Evolutionary conservation across 2,329 filamentous ascomycete genomes (phyloP), one percentile per base, ranked within the genome.

Genomic region (Scorias spongiosa): DNA sequence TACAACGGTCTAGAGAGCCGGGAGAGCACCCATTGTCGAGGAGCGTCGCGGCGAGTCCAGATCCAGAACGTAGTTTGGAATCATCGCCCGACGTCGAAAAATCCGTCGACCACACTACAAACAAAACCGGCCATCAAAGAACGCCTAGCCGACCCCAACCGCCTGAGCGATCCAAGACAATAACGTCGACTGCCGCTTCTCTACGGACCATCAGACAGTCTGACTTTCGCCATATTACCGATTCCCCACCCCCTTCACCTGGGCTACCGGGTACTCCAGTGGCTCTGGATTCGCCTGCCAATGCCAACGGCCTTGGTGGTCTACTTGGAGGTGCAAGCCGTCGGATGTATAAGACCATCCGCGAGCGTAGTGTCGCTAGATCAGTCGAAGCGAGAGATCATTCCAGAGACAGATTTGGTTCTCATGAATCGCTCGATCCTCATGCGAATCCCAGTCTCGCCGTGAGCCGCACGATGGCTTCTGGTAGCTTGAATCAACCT

Each of bases 11-110:
- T 38, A 62, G 67, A 52, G 69, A 72, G 42, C 32, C 32, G 11
- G 63, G 65, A 41, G 81, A 85, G 43, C 84, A 89, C 58, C 83
- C 84, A 15, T 64, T 89, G 37, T 77, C 83, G 14, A 80, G 84
- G 52, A 88, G 82, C 57, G 73, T 84, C 41, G 78, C 76, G 30
- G 81, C 75, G 14, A 84, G 78, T 55, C 83, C 82, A 1, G 75
- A 80, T 40, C 42, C 40, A 7, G 50, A 52, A 2, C 49, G 44
- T 10, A 36, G 32, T 15, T 5, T 15, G 11, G 32, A 36, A 9
- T 36, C 32, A 5, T 36, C 15, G 9, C 47, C 44, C 5, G 42
- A 43, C 2, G 30, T 42, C 7, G 45, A 42, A 29, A 42, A 43
- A 12, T 41, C 46, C 12, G 42, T 36, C 15, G 40, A 18, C 39